Evolutionary conservation across 2,329 filamentous ascomycete genomes (phyloP), one percentile per base, ranked within the genome.

Genomic region (Alternaria rosae): DNA sequence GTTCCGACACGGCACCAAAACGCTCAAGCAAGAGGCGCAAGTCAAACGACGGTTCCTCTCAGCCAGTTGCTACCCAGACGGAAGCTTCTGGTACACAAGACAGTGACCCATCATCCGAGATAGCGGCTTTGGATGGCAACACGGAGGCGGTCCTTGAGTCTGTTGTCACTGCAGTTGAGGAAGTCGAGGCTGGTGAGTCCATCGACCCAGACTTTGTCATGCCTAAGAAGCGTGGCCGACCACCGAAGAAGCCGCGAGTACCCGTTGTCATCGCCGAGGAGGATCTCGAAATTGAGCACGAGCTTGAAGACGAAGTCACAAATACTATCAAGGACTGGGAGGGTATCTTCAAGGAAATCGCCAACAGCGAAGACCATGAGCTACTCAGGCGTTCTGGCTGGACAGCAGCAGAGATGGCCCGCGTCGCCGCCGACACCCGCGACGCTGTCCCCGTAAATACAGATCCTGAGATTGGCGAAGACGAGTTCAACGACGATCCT

Each of bases 401-500:
- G 26, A 72, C 66, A 10, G 78, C 78, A 3, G 65, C 75, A 51
- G 62, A 70, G 25, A 68, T 79, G 20, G 72, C 74, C 12, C 61
- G 69, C 32, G 61, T 69, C 12, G 63, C 75, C 25, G 70, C 65
- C 43, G 73, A 75, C 10, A 66, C 69, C 13, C 66, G 68, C 54
- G 70, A 73, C 25, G 50, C 57, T 12, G 28, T 38, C 1, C 57
- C 65, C 7, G 66, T 76, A 21, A 70, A 64, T 28, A 65, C 53
- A 4, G 68, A 69, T 3, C 84, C 86, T 7, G 88, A 91, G 55
- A 90, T 96, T 20, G 88, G 86, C 53, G 91, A 92, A 59, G 87
- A 91, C 59, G 94, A 97, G 74, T 97, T 98, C 73, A 92, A 90
- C 38, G 89, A 96, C 70, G 95, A 99, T 65, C 91, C 89, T 0